Percentiles rank a stretch among this genome's conserved stretches.
Evolutionary conservation across 1,284 basidiomycete genomes (phyloP).

Genomic region (Cutaneotrichosporon curvatum): DNA sequence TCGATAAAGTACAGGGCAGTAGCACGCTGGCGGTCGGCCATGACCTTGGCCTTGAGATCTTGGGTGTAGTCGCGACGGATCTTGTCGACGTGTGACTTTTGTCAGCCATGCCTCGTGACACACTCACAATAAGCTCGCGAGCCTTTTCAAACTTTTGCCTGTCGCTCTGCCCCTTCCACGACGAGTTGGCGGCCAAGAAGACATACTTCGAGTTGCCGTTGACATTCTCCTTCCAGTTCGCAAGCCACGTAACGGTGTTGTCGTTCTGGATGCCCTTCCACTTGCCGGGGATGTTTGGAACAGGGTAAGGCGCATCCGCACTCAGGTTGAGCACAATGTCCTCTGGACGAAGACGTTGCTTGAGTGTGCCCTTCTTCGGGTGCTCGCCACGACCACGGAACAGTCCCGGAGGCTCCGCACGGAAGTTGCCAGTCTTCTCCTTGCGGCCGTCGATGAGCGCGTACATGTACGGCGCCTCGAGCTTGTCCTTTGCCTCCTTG

Average conservation of each 20-base stretch:
- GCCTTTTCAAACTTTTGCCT: conserved; percentile 95
- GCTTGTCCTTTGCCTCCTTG: conserved; percentile 74
- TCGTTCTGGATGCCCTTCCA: conserved; percentile 82
- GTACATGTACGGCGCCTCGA: conserved; percentile 75
- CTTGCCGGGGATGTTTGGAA: conserved; percentile 77
- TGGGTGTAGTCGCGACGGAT: conserved; percentile 77
- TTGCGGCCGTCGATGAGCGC: conserved; percentile 90
- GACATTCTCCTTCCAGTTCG: conserved; percentile 94
- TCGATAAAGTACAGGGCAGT: conserved; percentile 98
- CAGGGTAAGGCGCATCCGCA: conserved; percentile 61
- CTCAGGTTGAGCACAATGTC: conserved; percentile 94
- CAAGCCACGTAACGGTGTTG: conserved; percentile 93
- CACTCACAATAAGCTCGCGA: conserved; percentile 75
- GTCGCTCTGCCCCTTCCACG: conserved; percentile 92
- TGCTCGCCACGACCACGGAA: conserved; percentile 98
- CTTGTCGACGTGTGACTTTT: conserved; percentile 75
- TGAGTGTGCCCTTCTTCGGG: conserved; percentile 92
- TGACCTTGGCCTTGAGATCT: conserved; percentile 82
- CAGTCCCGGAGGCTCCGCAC: conserved; percentile 92
- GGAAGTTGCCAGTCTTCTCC: conserved; percentile 97
- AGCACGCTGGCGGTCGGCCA: conserved; percentile 85
- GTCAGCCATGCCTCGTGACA: neutral
- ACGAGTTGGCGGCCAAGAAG: conserved; percentile 86
- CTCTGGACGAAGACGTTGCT: conserved; percentile 82
- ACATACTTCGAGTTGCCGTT: conserved; percentile 92